These are phyloP conservation scores for Cercospora sp. DNA, from an alignment of 2,329 filamentous ascomycete species.

Conservation along the genomic window DNA sequence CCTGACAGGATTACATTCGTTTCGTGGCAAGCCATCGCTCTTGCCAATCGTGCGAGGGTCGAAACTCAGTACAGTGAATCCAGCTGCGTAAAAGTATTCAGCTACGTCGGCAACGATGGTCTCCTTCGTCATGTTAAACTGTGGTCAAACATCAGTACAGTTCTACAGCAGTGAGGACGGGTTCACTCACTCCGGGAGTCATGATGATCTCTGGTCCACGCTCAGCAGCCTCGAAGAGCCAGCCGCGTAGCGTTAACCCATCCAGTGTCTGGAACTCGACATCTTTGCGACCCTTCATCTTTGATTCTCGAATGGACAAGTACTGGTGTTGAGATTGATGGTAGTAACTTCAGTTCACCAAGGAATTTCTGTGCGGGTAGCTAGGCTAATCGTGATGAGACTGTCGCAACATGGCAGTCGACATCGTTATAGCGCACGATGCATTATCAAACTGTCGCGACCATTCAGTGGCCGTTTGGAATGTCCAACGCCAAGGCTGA, in stretches of 20 bases:
- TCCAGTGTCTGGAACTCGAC: neutral
- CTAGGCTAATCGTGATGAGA: neutral
- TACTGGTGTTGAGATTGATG: neutral
- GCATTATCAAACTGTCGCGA: neutral
- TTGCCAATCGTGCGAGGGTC: slow-evolving; percentile 42
- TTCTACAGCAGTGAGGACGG: neutral
- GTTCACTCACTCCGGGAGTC: slow-evolving; percentile 15
- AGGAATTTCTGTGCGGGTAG: neutral
- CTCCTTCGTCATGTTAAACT: neutral
- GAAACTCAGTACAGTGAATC: slow-evolving; percentile 42
- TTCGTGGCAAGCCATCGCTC: slow-evolving; percentile 44
- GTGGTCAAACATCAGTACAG: neutral
- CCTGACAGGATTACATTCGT: slow-evolving; percentile 41
- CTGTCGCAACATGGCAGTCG: neutral
- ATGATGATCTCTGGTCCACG: slow-evolving; percentile 1
- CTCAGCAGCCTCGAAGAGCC: neutral
- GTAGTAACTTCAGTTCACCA: neutral
- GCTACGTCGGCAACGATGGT: slow-evolving; percentile 13
- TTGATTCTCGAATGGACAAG: neutral
- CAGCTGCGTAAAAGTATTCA: slow-evolving; percentile 37
- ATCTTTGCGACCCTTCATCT: neutral
- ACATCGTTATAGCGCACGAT: neutral
- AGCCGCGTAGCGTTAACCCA: neutral
- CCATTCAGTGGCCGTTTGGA: neutral
- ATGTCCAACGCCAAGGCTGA: neutral